phyloP scores from a whole-genome alignment of 495 filamentous ascomycete species.

The Letharia columbiana region DNA sequence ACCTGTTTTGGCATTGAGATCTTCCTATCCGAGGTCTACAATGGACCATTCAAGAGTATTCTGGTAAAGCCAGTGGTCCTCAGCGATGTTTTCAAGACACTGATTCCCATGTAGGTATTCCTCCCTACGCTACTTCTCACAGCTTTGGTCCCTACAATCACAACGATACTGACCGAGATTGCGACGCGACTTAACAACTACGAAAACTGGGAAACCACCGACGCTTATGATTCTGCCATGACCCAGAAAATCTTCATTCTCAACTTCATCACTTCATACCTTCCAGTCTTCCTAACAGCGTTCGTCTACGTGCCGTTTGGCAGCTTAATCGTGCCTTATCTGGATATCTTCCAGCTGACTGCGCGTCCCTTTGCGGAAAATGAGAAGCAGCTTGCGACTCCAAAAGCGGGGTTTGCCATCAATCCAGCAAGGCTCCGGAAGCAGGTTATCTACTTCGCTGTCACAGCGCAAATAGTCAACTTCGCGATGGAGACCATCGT shows the following conservation, averaged over 20 bases:
- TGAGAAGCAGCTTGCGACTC: conserved; percentile 54
- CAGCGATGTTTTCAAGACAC: conserved; percentile 13
- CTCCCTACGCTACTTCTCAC: conserved; percentile 81
- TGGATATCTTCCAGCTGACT: conserved; percentile 76
- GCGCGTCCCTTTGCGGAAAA: conserved; percentile 65
- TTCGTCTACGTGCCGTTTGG: conserved; percentile 97
- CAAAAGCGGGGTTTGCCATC: conserved; percentile 61
- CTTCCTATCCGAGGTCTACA: conserved; percentile 90
- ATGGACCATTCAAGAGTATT: conserved; percentile 76
- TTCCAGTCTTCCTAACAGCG: conserved; percentile 83
- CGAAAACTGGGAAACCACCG: conserved; percentile 87
- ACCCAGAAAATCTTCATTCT: conserved; percentile 89
- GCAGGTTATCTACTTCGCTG: conserved; percentile 94
- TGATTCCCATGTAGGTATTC: conserved; percentile 56
- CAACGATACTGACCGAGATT: conserved; percentile 62
- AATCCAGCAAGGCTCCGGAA: conserved; percentile 78
- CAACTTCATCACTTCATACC: conserved; percentile 96
- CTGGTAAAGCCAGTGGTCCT: conserved; percentile 47
- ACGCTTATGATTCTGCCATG: conserved; percentile 69
- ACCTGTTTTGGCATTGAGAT: conserved; percentile 92
- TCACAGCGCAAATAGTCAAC: conserved; percentile 88
- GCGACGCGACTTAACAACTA: conserved; percentile 73
- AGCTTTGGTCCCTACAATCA: conserved; percentile 69
- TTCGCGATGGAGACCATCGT: conserved; percentile 80
- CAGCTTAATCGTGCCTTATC: conserved; percentile 73